Evolutionary conservation across 2,329 filamentous ascomycete species (phyloP), one percentile per base, ranked within the genome.

Genomic region (Aureobasidium sp.): DNA sequence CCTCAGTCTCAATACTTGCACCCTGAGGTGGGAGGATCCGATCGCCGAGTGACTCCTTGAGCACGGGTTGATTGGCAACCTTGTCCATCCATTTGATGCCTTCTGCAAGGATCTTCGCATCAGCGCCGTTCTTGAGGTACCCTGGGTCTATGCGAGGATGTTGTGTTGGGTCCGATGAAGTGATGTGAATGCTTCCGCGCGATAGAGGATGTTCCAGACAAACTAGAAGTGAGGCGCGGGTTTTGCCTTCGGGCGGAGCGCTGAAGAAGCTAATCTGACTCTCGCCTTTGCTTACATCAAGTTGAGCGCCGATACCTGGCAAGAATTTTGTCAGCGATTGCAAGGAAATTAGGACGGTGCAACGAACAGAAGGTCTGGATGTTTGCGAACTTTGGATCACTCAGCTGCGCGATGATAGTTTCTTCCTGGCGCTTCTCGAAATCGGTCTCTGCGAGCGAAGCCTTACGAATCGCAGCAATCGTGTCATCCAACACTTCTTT

Each of bases 61-160:
- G 82, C 0, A 76, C 74, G 0, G 81, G 77, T 6, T 78, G 79
- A 10, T 80, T 73, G 6, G 79, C 77, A 74, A 87, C 82, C 36
- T 79, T 73, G 2, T 82, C 76, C 43, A 82, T 71, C 65, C 86
- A 76, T 47, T 73, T 71, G 61, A 78, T 70, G 4, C 72, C 73
- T 56, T 72, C 72, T 6, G 74, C 71, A 13, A 78, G 66, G 33
- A 77, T 72, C 29, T 73, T 72, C 18, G 72, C 71, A 60, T 78
- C 76, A 3, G 71, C 70, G 33, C 67, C 64, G 64, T 77, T 71
- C 23, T 70, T 69, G 64, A 77, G 71, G 65, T 77, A 77, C 29
- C 69, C 71, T 40, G 75, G 73, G 48, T 79, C 74, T 61, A 78
- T 76, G 23, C 55, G 58, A 7, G 76, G 76, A 33, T 69, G 69